phyloP scores from a whole-genome alignment of 345 rosid species.

The Turnera subulata region DNA sequence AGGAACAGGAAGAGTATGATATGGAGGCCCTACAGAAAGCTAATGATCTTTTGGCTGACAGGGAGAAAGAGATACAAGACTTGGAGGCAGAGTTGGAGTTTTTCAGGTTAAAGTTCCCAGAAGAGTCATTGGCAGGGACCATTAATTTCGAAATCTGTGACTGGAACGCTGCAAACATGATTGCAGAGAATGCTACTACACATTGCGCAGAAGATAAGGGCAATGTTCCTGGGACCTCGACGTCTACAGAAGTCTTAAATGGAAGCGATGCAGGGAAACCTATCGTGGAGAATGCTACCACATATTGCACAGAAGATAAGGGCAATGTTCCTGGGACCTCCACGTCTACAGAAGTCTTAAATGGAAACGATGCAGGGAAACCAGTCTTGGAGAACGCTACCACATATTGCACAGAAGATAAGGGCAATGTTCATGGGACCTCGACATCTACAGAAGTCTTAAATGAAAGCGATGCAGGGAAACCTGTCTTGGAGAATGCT shows the following conservation, averaged over 20 bases:
- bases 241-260: constrained; percentile 11
- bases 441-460: constrained; percentile 9
- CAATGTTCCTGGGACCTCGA: constrained; percentile 6
- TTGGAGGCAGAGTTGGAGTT: constrained; percentile 63
- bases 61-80: constrained; percentile 70
- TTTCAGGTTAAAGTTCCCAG: constrained; percentile 36
- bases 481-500: constrained; percentile 23
- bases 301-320: constrained; percentile 11
- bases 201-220: constrained; percentile 13
- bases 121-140: constrained; percentile 30
- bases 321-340: constrained; percentile 7
- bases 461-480: constrained; percentile 12
- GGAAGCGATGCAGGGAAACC: constrained; percentile 20
- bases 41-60: constrained; percentile 58
- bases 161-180: constrained; percentile 18
- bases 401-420: constrained; percentile 10
- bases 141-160: constrained; percentile 15
- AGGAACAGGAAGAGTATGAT: constrained; percentile 84
- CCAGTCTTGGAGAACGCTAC: constrained; percentile 20
- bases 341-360: constrained; percentile 10
- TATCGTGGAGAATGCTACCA: constrained; percentile 16
- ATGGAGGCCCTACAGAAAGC: constrained; percentile 78
- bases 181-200: constrained; percentile 9
- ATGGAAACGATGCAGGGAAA: constrained; percentile 16
- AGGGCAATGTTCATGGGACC: constrained; percentile 8